Evolutionary conservation across 2,329 filamentous ascomycete genomes (phyloP).

Genomic region (Fusarium agapanthi): DNA sequence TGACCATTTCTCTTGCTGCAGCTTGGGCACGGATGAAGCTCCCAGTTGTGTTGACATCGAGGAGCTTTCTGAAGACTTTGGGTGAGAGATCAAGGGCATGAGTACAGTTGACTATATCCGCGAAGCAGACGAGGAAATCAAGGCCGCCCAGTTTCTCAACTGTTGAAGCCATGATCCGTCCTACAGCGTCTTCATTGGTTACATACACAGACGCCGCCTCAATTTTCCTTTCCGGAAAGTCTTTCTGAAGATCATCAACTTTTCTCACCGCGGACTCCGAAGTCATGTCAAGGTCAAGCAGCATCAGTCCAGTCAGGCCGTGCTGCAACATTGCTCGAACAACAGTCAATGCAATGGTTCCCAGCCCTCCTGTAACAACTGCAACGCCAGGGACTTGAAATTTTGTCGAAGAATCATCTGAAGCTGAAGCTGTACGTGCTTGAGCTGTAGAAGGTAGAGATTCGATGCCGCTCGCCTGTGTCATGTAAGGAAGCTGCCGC

Average conservation of each 20-base stretch:
- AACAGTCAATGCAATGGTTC: conserved; percentile 7
- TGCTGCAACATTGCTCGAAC: conserved; percentile 9
- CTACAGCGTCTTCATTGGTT: conserved; percentile 1
- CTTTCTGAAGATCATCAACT: not conserved
- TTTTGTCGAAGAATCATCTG: conserved; percentile 2
- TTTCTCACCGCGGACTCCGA: not conserved
- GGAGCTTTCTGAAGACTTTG: conserved; percentile 67
- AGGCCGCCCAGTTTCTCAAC: conserved; percentile 1
- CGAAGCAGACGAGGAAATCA: conserved; percentile 13
- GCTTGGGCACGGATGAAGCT: conserved; percentile 76
- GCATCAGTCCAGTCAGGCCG: not conserved
- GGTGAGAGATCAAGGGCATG: conserved; percentile 68
- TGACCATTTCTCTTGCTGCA: conserved; percentile 62
- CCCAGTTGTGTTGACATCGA: conserved; percentile 79
- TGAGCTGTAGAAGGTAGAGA: not conserved
- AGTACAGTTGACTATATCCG: conserved; percentile 68
- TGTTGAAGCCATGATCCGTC: not conserved
- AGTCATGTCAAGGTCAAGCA: conserved; percentile 5
- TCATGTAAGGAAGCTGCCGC: conserved; percentile 22
- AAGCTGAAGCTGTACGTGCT: not conserved
- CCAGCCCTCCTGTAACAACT: conserved; percentile 1
- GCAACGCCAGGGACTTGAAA: conserved; percentile 1
- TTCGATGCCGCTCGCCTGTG: not conserved
- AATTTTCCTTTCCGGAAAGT: not conserved
- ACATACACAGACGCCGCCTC: not conserved